These are phyloP conservation scores for Trichoderma pleuroti DNA, from an alignment of 2,329 filamentous ascomycete species.

Conservation along the genomic window DNA sequence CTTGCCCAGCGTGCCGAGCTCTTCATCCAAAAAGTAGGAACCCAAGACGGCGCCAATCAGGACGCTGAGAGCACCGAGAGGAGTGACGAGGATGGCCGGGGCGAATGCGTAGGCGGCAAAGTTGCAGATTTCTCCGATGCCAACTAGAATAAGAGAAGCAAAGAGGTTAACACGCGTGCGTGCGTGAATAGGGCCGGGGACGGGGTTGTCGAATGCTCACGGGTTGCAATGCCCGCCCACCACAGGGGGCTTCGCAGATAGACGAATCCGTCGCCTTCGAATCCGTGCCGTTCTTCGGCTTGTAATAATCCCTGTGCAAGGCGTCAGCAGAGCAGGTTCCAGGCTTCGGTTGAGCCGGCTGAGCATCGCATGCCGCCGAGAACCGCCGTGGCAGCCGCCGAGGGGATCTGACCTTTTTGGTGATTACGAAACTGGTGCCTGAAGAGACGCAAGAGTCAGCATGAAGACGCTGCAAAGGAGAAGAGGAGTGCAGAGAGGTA, in stretches of 20 bases:
- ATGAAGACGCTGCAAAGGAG: background rate
- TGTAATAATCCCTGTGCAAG: conserved; percentile 75
- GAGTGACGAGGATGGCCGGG: conserved; percentile 96
- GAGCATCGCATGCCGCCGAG: background rate
- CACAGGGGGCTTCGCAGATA: conserved; percentile 94
- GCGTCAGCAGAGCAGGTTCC: background rate
- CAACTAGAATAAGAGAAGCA: conserved; percentile 58
- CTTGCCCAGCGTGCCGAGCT: conserved; percentile 85
- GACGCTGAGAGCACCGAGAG: conserved; percentile 87
- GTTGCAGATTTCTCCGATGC: conserved; percentile 90
- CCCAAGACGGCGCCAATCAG: conserved; percentile 92
- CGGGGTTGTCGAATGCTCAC: conserved; percentile 51
- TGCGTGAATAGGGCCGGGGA: background rate
- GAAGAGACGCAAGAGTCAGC: conserved; percentile 18
- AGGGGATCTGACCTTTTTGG: conserved; percentile 72
- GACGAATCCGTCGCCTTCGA: conserved; percentile 92
- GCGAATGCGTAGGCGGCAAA: conserved; percentile 98
- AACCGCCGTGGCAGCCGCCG: background rate
- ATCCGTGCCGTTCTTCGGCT: conserved; percentile 86
- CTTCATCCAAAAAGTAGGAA: conserved; percentile 89
- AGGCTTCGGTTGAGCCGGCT: background rate
- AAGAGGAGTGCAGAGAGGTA: conserved; percentile 1
- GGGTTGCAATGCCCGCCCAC: conserved; percentile 91
- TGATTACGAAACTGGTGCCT: conserved; percentile 98
- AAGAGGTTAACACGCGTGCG: conserved; percentile 23